Conservation (phyloP, 257 asterid species). For the Plantago major region DNA sequence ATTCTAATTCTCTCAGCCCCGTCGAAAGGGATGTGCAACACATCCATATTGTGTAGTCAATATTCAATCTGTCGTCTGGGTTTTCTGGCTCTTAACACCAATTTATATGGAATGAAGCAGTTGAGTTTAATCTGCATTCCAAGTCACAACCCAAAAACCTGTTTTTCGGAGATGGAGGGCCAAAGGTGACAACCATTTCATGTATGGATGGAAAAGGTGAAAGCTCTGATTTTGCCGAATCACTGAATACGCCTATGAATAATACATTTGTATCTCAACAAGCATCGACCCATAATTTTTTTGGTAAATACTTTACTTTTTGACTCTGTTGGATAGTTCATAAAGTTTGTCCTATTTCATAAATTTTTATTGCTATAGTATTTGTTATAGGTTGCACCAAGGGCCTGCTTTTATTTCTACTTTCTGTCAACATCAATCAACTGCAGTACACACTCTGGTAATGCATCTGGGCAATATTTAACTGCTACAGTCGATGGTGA, state of each 20-base stretch:
- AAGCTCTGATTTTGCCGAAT: constrained; percentile 24
- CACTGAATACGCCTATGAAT: constrained; percentile 20
- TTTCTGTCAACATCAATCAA: too few species aligned
- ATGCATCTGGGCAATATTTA: too few species aligned
- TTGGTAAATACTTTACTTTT: constrained; percentile 29
- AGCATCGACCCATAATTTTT: constrained; percentile 30
- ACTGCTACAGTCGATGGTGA: constrained; percentile 23
- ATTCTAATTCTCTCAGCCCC: constrained; percentile 37
- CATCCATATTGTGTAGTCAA: constrained; percentile 46
- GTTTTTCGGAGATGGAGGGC: constrained; percentile 25
- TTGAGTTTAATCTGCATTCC: constrained; percentile 23
- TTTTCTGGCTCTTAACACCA: constrained; percentile 25
- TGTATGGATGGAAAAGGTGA: constrained; percentile 21
- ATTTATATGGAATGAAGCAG: constrained; percentile 24
- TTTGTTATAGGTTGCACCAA: too few species aligned
- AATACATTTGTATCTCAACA: constrained; percentile 35
- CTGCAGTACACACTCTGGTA: too few species aligned
- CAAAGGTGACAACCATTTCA: constrained; percentile 12
- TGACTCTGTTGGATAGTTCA: constrained; percentile 9
- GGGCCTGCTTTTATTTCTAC: too few species aligned
- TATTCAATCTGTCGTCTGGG: constrained; percentile 31
- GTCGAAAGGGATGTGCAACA: constrained; percentile 45
- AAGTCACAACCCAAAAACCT: constrained; percentile 24
- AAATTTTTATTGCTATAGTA: constrained; percentile 11
- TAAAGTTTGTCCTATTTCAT: not conserved